Percentiles rank a stretch among this genome's conserved stretches.
Evolutionary conservation across 306 rosid species (phyloP).

Genomic region (Trifolium fragiferum): DNA sequence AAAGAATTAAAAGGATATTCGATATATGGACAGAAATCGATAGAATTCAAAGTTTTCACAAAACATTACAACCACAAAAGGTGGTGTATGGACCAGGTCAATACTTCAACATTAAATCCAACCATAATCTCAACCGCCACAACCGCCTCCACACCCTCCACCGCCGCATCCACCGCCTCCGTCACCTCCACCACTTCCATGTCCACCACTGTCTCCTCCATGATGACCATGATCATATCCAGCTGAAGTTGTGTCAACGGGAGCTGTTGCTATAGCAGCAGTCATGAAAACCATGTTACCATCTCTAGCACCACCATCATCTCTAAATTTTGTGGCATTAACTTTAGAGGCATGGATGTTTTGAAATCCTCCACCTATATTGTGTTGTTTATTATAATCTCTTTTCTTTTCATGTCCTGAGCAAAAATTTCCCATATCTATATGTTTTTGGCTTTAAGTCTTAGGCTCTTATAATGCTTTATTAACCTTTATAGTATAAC

Average conservation of each 20-base stretch:
- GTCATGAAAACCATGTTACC: slow-evolving; percentile 16
- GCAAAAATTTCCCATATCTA: slow-evolving; percentile 10
- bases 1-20: neutral
- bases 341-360: neutral
- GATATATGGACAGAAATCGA: neutral
- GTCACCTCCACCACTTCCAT: neutral
- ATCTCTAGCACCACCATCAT: neutral
- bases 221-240: neutral
- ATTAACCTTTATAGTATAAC: too few species aligned
- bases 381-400: neutral
- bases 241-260: neutral
- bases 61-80: slow-evolving; percentile 2
- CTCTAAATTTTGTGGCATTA: neutral
- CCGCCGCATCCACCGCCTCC: neutral
- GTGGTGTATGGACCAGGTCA: neutral
- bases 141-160: neutral
- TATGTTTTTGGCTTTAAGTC: neutral
- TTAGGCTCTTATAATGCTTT: neutral
- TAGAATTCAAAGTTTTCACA: neutral
- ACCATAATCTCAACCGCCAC: neutral
- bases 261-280: neutral
- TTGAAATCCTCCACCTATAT: neutral
- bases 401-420: neutral
- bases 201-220: neutral
- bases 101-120: neutral